phyloP scores from a whole-genome alignment of 2,329 filamentous ascomycete species.

The Geosmithia morbida region DNA sequence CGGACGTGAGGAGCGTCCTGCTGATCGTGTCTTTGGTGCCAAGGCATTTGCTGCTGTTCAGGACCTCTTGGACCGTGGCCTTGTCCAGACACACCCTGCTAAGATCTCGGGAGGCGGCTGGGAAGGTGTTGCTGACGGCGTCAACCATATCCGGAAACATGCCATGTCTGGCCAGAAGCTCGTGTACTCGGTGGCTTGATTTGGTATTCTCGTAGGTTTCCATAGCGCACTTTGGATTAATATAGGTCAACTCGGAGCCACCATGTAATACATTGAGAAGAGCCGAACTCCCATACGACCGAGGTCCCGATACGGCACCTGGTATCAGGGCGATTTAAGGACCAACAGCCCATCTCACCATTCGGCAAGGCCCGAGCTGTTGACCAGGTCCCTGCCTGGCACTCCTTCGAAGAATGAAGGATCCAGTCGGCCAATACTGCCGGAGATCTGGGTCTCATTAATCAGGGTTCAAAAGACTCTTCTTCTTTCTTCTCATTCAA shows the following conservation, averaged over 20 bases:
- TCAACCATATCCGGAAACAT: neutral
- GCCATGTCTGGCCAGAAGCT: too few relatives aligned
- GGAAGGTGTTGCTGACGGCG: neutral
- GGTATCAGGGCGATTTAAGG: too few relatives aligned
- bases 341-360: neutral
- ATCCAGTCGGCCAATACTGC: neutral
- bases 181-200: too few relatives aligned
- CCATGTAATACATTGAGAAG: too few relatives aligned
- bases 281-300: too few relatives aligned
- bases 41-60: neutral
- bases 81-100: neutral
- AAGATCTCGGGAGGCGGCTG: neutral
- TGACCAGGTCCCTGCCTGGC: neutral
- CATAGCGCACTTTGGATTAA: too few relatives aligned
- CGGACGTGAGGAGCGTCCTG: neutral
- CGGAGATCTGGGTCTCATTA: neutral
- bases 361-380: neutral
- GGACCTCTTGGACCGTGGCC: neutral
- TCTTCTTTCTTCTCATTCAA: too few relatives aligned
- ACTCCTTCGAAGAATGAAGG: neutral
- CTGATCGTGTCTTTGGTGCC: neutral
- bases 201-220: too few relatives aligned
- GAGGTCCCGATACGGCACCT: too few relatives aligned
- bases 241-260: too few relatives aligned
- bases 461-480: neutral